These are phyloP conservation scores for Funneliformis mosseae DNA, from an alignment of 192 early-diverging fungal species.

Conservation along the genomic window DNA sequence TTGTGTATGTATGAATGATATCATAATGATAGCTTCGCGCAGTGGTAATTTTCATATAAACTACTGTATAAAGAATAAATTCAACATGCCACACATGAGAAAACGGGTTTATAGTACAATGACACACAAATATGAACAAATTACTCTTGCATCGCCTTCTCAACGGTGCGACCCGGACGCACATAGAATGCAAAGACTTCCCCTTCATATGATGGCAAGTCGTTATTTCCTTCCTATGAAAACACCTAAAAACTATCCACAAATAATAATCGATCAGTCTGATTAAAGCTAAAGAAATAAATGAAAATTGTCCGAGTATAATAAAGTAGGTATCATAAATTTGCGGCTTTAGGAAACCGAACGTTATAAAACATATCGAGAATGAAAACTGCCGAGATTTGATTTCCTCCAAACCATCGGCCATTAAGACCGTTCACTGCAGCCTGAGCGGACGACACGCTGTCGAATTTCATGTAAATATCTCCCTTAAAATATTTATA, in stretches of 20 bases:
- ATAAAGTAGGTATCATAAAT: constrained; percentile 35
- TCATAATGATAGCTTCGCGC: constrained; percentile 28
- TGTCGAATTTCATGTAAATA: constrained; percentile 84
- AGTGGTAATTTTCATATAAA: constrained; percentile 28
- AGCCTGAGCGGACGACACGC: constrained; percentile 59
- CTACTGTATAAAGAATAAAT: constrained; percentile 31
- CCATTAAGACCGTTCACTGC: constrained; percentile 77
- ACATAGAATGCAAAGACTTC: constrained; percentile 21
- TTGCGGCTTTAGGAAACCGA: constrained; percentile 63
- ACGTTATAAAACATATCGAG: constrained; percentile 67
- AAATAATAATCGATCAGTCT: constrained; percentile 33
- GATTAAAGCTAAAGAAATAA: background rate
- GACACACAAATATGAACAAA: constrained; percentile 34
- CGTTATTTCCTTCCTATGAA: constrained; percentile 21
- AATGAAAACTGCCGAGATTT: constrained; percentile 65
- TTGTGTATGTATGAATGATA: constrained; percentile 25
- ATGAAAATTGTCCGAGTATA: background rate
- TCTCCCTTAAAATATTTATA: constrained; percentile 59
- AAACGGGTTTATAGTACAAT: constrained; percentile 27
- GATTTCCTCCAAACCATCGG: constrained; percentile 89
- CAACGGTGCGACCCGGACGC: constrained; percentile 16
- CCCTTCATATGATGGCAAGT: constrained; percentile 27
- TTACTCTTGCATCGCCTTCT: constrained; percentile 26
- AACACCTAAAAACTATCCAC: constrained; percentile 31
- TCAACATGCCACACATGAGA: constrained; percentile 32